Evolutionary conservation across 2,329 filamentous ascomycete genomes (phyloP), one percentile per base, ranked within the genome.

Genomic region (Graphilbum ipis-grandicollis): DNA sequence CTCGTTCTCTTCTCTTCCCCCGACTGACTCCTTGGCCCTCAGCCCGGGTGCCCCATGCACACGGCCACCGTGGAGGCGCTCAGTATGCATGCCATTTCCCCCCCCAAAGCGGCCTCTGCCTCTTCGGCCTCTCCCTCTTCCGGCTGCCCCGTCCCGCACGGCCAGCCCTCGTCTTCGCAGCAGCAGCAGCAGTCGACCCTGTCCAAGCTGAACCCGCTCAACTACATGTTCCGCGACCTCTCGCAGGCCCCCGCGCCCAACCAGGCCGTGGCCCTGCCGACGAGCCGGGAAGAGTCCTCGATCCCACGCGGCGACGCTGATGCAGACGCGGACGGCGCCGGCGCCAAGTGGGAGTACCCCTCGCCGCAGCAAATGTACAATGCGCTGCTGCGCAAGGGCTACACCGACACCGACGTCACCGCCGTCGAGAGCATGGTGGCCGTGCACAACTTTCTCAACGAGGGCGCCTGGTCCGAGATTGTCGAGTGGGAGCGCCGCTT

Each of bases 291-390:
- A 56, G 61, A 70, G 22, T 93, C 83, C 1, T 85, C 86, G 1
- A 98, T 98, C 47, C 90, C 90, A n/a, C 80, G 80, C 47, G 83
- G 81, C 49, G 26, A 13, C 12, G 14, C 10, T 13, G 26, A 7
- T 5, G 26, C 26, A 7, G 26, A 28, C 8, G 9, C 26, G 8
- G 26, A 28, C 21, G 75, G 79, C 41, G 69, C 73, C 34, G 68
- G 76, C 36, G 72, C 75, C 33, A 92, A 82, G 50, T 98, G 90
- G 90, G 90, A 96, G 57, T 98, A 98, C 53, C 90, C 90, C 0
- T 94, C 85, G 0, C 88, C 90, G 1, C 90, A 98, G 61, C 90
- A 98, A 58, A 98, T 98, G 90, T 98, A 96, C 66, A 96, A 98
- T 52, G 90, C 90, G 8, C 79, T 98, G 59, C 63, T 96, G 43